Conservation (phyloP, 208 protist species). For the Crithidia sp. region DNA sequence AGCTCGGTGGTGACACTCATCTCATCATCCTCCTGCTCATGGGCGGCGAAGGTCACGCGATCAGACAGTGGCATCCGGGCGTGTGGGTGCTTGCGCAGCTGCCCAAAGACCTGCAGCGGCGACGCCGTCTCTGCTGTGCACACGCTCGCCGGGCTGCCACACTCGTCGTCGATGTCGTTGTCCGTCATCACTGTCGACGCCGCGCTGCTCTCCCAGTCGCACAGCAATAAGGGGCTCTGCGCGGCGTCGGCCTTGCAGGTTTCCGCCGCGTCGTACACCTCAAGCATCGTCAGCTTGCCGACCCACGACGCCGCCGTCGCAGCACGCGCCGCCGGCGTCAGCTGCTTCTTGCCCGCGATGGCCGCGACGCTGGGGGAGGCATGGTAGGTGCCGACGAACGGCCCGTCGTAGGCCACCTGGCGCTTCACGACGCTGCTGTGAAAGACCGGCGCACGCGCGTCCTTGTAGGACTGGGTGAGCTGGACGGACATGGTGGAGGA, state of each 20-base stretch:
- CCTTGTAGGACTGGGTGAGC: not conserved
- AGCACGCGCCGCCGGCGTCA: not conserved
- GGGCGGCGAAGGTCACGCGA: not conserved
- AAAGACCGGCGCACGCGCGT: not conserved
- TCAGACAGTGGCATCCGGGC: not conserved
- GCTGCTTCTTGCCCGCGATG: not conserved
- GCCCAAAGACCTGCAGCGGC: not conserved
- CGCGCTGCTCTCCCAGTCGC: not conserved
- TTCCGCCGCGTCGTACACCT: conserved; percentile 5
- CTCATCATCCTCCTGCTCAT: not conserved
- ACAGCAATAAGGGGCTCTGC: not conserved
- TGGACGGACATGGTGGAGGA: not conserved
- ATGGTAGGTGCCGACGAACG: not conserved
- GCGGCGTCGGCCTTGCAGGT: not conserved
- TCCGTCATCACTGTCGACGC: conserved; percentile 19
- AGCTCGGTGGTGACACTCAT: conserved; percentile 5
- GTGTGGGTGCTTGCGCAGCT: not conserved
- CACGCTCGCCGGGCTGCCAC: not conserved
- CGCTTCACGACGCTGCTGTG: not conserved
- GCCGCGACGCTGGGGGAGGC: not conserved
- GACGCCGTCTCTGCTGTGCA: not conserved
- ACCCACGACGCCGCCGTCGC: conserved; percentile 2
- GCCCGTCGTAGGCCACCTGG: not conserved
- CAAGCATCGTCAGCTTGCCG: not conserved
- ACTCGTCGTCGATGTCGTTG: conserved; percentile 31